phyloP scores from a whole-genome alignment of 1,139 yeast species.

The Saccharomyces pastorianus region DNA sequence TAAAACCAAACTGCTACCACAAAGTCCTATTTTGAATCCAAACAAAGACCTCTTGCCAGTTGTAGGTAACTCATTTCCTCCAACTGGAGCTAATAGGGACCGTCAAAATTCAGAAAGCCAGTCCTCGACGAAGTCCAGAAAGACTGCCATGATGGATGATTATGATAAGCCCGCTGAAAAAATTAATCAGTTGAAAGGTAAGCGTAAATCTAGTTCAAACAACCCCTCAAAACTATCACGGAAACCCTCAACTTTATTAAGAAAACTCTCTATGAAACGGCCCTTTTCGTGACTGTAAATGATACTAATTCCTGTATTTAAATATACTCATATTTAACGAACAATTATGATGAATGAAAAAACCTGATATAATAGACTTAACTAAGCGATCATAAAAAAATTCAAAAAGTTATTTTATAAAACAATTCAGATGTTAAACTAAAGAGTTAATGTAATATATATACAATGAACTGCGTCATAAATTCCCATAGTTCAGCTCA shows the following conservation, averaged over 20 bases:
- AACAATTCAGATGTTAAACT: background rate
- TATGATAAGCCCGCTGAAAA: slow-evolving; percentile 34
- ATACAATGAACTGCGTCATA: background rate
- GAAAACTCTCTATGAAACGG: slow-evolving; percentile 19
- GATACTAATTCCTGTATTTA: background rate
- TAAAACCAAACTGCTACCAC: slow-evolving; percentile 44
- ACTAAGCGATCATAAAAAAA: background rate
- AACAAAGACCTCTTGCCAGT: slow-evolving; percentile 16
- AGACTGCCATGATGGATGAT: slow-evolving; percentile 27
- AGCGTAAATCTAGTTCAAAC: slow-evolving; percentile 26
- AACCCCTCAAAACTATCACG: slow-evolving; percentile 29
- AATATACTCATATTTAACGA: background rate
- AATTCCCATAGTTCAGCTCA: background rate
- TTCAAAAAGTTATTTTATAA: background rate
- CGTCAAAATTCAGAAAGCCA: slow-evolving; percentile 1
- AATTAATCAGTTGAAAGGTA: slow-evolving; percentile 30
- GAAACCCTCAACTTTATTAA: slow-evolving; percentile 29
- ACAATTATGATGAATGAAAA: background rate
- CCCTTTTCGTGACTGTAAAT: background rate
- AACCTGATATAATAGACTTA: background rate
- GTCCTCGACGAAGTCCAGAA: slow-evolving; percentile 2
- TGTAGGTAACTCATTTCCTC: slow-evolving; percentile 4
- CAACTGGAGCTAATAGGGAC: background rate
- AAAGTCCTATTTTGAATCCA: slow-evolving; percentile 52
- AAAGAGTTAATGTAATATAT: background rate